Evolutionary conservation across 495 filamentous ascomycete genomes (phyloP).

Genomic region (Talaromyces ruber): DNA sequence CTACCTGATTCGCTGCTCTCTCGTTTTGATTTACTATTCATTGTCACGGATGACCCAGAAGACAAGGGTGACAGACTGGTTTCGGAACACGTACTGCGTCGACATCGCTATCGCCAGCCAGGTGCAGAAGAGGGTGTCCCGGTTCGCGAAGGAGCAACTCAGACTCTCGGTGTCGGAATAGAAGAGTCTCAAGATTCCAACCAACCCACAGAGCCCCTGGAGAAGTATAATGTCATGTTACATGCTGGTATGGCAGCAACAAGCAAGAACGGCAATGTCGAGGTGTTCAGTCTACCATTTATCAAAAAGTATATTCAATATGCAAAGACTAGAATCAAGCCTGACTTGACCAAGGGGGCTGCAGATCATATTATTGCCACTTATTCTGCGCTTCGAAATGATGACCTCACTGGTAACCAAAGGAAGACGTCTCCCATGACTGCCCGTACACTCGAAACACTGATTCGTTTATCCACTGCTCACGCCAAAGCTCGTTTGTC

Average conservation of each 20-base stretch:
- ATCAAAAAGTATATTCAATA: slow-evolving; percentile 99
- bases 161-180: slow-evolving; percentile 82
- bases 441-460: slow-evolving; percentile 91
- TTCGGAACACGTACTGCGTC: slow-evolving; percentile 93
- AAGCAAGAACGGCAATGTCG: slow-evolving; percentile 60
- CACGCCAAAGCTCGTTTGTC: slow-evolving; percentile 92
- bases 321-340: slow-evolving; percentile 86
- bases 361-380: slow-evolving; percentile 85
- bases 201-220: slow-evolving; percentile 79
- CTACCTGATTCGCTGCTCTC: slow-evolving; percentile 94
- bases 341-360: slow-evolving; percentile 84
- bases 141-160: slow-evolving; percentile 77
- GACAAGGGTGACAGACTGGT: slow-evolving; percentile 83
- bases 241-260: slow-evolving; percentile 82
- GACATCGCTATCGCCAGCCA: slow-evolving; percentile 93
- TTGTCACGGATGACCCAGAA: slow-evolving; percentile 97
- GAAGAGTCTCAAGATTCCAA: slow-evolving; percentile 66
- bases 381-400: slow-evolving; percentile 92
- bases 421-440: slow-evolving; percentile 92
- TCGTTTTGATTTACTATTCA: slow-evolving; percentile 97
- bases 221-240: slow-evolving; percentile 94
- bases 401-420: slow-evolving; percentile 90
- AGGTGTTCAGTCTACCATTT: slow-evolving; percentile 96
- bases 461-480: slow-evolving; percentile 93
- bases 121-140: slow-evolving; percentile 94